A percentile compares a stretch with the other conserved stretches of the same genome.
Conservation (phyloP, 1,139 yeast genomes). For the Suhomyces wounanorum region DNA sequence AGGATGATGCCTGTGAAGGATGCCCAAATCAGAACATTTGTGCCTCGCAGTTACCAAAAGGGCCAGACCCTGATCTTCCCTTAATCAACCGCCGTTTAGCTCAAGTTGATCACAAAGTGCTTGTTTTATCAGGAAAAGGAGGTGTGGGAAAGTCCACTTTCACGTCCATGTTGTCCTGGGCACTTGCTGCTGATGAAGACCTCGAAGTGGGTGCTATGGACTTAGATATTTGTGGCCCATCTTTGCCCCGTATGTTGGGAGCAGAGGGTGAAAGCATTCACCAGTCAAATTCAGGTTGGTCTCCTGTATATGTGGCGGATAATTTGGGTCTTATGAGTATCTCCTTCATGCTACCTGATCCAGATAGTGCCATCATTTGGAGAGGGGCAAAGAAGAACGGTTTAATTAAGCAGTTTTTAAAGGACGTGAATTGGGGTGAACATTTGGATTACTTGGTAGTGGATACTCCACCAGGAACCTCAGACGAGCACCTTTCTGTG, state of each 20-base stretch:
- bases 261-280: slow-evolving; percentile 86
- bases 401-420: slow-evolving; percentile 87
- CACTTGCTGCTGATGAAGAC: slow-evolving; percentile 85
- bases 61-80: slow-evolving; percentile 94
- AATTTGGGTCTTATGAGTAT: slow-evolving; percentile 95
- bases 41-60: slow-evolving; percentile 77
- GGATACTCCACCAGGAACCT: slow-evolving; percentile 98
- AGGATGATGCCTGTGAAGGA: slow-evolving; percentile 89
- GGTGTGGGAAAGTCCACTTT: slow-evolving; percentile 98
- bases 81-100: slow-evolving; percentile 68
- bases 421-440: slow-evolving; percentile 96
- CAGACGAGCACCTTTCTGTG: slow-evolving; percentile 93
- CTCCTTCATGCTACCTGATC: slow-evolving; percentile 91
- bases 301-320: slow-evolving; percentile 94
- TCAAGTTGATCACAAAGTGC: slow-evolving; percentile 74
- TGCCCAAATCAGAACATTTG: slow-evolving; percentile 94
- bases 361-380: slow-evolving; percentile 95
- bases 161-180: slow-evolving; percentile 95
- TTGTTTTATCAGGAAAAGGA: slow-evolving; percentile 93
- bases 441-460: slow-evolving; percentile 80
- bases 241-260: slow-evolving; percentile 92
- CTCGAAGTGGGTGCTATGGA: slow-evolving; percentile 96
- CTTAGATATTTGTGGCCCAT: slow-evolving; percentile 96
- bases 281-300: slow-evolving; percentile 90
- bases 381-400: slow-evolving; percentile 95